These are phyloP conservation scores for Wickerhamomyces canadensis DNA, from an alignment of 805 yeast genomes.

Conservation along the genomic window DNA sequence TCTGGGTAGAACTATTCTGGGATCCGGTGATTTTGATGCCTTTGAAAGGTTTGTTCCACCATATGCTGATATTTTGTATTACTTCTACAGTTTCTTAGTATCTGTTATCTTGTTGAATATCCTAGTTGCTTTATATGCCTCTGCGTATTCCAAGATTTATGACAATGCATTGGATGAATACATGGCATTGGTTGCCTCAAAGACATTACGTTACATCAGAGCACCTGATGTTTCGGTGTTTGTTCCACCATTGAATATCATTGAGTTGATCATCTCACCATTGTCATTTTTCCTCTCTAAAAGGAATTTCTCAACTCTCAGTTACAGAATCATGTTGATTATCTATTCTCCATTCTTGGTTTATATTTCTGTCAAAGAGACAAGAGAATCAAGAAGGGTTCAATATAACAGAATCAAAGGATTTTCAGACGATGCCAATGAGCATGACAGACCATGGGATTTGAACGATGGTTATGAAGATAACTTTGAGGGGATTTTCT, in stretches of 20 bases:
- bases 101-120: constrained; percentile 74
- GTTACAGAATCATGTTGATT: constrained; percentile 53
- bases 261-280: constrained; percentile 54
- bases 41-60: constrained; percentile 77
- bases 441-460: constrained; percentile 75
- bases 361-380: constrained; percentile 58
- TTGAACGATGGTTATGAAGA: constrained; percentile 65
- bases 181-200: constrained; percentile 77
- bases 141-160: constrained; percentile 75
- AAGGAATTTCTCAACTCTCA: constrained; percentile 32
- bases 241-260: constrained; percentile 78
- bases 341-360: constrained; percentile 65
- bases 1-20: constrained; percentile 66
- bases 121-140: constrained; percentile 77
- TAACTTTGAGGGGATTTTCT: constrained; percentile 26
- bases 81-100: constrained; percentile 70
- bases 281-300: constrained; percentile 35
- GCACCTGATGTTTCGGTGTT: constrained; percentile 85
- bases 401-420: constrained; percentile 62
- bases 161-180: constrained; percentile 83
- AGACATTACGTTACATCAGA: constrained; percentile 75
- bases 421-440: constrained; percentile 74
- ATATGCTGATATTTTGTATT: constrained; percentile 75
- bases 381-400: constrained; percentile 61
- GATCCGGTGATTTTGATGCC: constrained; percentile 66